Base-by-base conservation (phyloP, 306 rosid species). In the Canavalia gladiata region DNA sequence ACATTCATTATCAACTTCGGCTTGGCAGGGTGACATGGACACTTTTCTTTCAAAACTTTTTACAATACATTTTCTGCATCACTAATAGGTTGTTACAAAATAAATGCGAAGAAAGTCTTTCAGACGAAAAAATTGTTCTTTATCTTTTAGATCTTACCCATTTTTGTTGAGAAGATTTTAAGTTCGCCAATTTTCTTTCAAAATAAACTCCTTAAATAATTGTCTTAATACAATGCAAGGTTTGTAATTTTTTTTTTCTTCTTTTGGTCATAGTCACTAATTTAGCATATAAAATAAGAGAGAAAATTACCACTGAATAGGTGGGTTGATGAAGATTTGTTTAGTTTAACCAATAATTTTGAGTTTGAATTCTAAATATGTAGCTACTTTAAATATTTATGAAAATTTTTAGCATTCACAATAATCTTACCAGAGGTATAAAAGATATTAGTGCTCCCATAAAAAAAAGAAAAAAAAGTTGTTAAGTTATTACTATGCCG, bases 1-100 rank as follows among this genome's bases (percentile, higher is more conserved):
- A 64, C 51, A 35, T 70, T 70, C 83, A 39, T 30, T 81, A 58
- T 81, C 86, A 72, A 49, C 18, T 77, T 77, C 13, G 81, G 69
- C 81, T 72, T 65, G 77, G 60, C 13, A 46, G 34, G 82, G 47
- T 56, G 73, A 76, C 51, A 76, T 54, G 55, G 65, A 75, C 82
- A 52, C 64, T 13, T 28, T 63, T 31, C 50, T 30, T 64, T 29
- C 18, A 64, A 39, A 59, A 25, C 72, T 59, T 59, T 8, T 34
- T 45, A 59, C 13, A 34, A 2, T 7, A 34, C 60, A 62, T 72
- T 35, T 50, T 71, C 45, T 50, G 3, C 6, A 3, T 47, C 47
- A 34, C 72, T 18, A 56, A 47, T 59, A 47, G 10, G 7, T 39
- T 55, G 52, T 8, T 41, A 41, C 67, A 31, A 25, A 46, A 47